Percentiles rank a stretch among this genome's conserved stretches.
Conservation (phyloP, 345 rosid genomes). For the Sonneratia caseolaris region DNA sequence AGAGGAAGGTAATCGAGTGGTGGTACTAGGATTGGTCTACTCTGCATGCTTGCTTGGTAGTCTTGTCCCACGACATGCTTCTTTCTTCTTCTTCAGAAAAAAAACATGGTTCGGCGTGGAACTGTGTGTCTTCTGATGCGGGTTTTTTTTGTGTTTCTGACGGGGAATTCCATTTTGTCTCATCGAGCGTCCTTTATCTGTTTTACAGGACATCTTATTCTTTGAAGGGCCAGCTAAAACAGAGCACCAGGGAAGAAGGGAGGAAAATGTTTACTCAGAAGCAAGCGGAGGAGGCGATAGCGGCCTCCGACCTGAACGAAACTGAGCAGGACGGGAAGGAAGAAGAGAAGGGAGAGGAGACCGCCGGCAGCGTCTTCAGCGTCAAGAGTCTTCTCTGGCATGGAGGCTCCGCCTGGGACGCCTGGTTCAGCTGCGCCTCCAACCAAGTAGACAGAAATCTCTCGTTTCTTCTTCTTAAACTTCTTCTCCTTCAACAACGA, state of each 20-base stretch:
- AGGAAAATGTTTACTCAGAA: constrained; percentile 63
- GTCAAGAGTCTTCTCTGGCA: constrained; percentile 81
- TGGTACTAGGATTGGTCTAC: no score
- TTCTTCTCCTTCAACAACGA: no score
- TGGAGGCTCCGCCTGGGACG: constrained; percentile 98
- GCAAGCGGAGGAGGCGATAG: constrained; percentile 93
- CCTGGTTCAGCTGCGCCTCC: constrained; percentile 99
- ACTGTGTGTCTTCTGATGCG: constrained; percentile 12
- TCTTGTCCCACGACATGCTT: no score
- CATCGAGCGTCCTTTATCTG: constrained; percentile 24
- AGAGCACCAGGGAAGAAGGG: neutral
- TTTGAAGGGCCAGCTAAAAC: neutral
- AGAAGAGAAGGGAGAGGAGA: constrained; percentile 20
- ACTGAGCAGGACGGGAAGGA: constrained; percentile 23
- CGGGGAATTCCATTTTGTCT: constrained; percentile 2
- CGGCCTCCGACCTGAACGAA: constrained; percentile 35
- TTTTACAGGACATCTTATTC: neutral
- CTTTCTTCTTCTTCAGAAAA: neutral
- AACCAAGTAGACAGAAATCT: constrained; percentile 25
- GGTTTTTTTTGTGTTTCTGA: constrained; percentile 16
- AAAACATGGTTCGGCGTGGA: neutral
- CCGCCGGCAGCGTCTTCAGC: constrained; percentile 17
- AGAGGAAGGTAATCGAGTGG: neutral
- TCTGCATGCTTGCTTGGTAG: no score
- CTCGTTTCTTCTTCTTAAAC: no score